Evolutionary conservation across 176 grass and related monocot genomes (phyloP).

Genomic region (Bothriochloa decipiens): DNA sequence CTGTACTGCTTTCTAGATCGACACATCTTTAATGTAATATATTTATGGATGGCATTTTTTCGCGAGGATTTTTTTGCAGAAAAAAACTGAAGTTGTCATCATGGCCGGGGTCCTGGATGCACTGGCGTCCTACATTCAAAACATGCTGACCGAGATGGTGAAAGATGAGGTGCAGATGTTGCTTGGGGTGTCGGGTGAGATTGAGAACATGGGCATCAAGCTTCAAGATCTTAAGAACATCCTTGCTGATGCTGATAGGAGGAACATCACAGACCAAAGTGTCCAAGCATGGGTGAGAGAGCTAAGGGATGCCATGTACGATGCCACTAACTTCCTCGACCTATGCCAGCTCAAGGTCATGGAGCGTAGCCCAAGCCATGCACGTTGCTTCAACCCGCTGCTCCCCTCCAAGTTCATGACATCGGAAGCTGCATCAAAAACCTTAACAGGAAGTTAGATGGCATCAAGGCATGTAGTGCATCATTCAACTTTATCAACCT

Average conservation of each 20-base stretch:
- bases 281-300: not conserved
- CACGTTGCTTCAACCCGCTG: not conserved
- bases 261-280: not conserved
- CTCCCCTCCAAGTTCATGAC: not conserved
- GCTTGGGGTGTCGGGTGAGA: constrained; percentile 16
- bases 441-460: not conserved
- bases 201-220: constrained; percentile 13
- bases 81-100: not conserved
- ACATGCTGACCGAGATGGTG: not conserved
- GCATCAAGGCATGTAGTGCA: not conserved
- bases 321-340: not conserved
- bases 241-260: constrained; percentile 33
- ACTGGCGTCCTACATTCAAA: not conserved
- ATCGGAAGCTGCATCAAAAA: not conserved
- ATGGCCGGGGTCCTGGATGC: constrained; percentile 27
- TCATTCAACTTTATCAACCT: constrained; percentile 2
- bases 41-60: no score
- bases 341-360: not conserved
- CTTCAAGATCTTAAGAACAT: not conserved
- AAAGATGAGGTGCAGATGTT: not conserved
- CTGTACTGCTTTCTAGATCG: no score
- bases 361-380: not conserved
- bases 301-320: not conserved
- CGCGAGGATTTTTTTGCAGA: not conserved
- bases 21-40: no score